Evolutionary conservation across 768 basidiomycete species (phyloP), one percentile per base, ranked within the genome.

Genomic region (Phaffia australis): DNA sequence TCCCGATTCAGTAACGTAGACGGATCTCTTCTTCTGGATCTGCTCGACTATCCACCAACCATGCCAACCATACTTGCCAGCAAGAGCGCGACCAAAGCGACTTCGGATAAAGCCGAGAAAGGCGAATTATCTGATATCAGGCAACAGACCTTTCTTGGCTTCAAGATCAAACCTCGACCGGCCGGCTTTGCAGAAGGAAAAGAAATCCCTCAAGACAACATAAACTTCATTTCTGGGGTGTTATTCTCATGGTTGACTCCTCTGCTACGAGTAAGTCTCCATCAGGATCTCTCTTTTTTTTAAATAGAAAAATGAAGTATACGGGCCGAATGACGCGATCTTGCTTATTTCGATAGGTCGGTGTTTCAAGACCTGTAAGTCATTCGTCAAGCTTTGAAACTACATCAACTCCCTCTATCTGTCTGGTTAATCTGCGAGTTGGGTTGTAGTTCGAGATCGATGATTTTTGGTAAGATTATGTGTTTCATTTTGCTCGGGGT

Each of bases 261-360:
- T 0, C 80, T 85, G 68, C 76, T 85, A 5, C 75, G 77, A 35
- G 83, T 84, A 11, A 30, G 67, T 47, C 47, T 5, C 27, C 32
- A 25, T 25, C 56, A 48, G 5, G 32, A 9, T 9, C 19, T 46
- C 21, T 60, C 19, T 60, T 5, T 54, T 5, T 54, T 54, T 54
- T 30, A 15, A 15, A 54, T 30, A 15, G 52, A n/a, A n/a, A n/a
- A n/a, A 4, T 42, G 35, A 42, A 4, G 35, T 42, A 11, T 5
- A 42, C 35, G 4, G 35, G 11, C 35, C 11, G 35, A 42, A 42
- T 42, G 35, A 42, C 35, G 35, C 11, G 4, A 42, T 42, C 4
- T 42, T 42, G 35, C 11, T 11, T 42, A 4, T 42, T 11, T 42
- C 11, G 35, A 42, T 42, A 42, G 35, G 35, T 42, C 35, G 35